A percentile compares a stretch with the other conserved stretches of the same genome.
Evolutionary conservation across 805 yeast species (phyloP).

Genomic region (Kluyveromyces lactis): DNA sequence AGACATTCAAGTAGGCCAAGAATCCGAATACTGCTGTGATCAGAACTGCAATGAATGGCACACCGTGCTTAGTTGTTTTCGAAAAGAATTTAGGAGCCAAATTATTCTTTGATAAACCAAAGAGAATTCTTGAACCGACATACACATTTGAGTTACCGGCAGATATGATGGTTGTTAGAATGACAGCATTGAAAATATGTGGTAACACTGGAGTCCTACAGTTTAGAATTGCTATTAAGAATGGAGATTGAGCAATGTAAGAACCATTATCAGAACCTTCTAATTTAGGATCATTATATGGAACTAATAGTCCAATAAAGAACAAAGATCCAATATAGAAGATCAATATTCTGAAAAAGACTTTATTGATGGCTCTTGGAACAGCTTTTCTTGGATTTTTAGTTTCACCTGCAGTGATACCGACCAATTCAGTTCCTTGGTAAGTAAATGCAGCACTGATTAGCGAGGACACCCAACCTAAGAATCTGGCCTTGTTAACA

Average conservation of each 20-base stretch:
- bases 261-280: slow-evolving; percentile 13
- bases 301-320: slow-evolving; percentile 64
- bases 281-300: slow-evolving; percentile 54
- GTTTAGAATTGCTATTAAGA: slow-evolving; percentile 61
- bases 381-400: slow-evolving; percentile 60
- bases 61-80: slow-evolving; percentile 47
- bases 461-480: slow-evolving; percentile 64
- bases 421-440: slow-evolving; percentile 73
- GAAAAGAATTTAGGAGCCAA: slow-evolving; percentile 49
- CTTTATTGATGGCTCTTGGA: slow-evolving; percentile 65
- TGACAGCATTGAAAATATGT: slow-evolving; percentile 63
- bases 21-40: slow-evolving; percentile 55
- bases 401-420: slow-evolving; percentile 69
- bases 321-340: slow-evolving; percentile 60
- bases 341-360: slow-evolving; percentile 52
- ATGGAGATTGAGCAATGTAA: slow-evolving; percentile 56
- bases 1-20: slow-evolving; percentile 51
- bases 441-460: slow-evolving; percentile 72
- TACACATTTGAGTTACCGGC: slow-evolving; percentile 74
- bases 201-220: slow-evolving; percentile 62
- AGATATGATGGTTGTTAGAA: slow-evolving; percentile 58
- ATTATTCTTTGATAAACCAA: slow-evolving; percentile 51
- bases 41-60: slow-evolving; percentile 50
- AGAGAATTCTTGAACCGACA: slow-evolving; percentile 61
- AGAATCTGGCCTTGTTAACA: slow-evolving; percentile 46